A percentile compares a stretch with the other conserved stretches of the same genome.
These are phyloP conservation scores for Hypoxylon rickii DNA, from an alignment of 495 filamentous ascomycete genomes.

Conservation along the genomic window DNA sequence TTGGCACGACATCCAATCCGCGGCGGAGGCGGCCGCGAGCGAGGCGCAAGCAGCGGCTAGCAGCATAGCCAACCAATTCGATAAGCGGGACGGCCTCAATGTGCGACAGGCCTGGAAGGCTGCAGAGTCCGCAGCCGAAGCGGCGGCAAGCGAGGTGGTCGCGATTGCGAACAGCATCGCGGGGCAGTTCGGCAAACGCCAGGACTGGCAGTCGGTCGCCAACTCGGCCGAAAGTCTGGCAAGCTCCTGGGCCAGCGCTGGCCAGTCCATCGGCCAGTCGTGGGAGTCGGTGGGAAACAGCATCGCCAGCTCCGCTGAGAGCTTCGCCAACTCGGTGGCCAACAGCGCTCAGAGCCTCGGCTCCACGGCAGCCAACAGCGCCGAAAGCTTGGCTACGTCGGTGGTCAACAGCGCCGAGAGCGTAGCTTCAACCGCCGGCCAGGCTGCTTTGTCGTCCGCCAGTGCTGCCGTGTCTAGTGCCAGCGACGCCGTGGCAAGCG, in stretches of 20 bases:
- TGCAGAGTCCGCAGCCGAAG: not conserved
- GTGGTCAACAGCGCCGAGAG: conserved; percentile 14
- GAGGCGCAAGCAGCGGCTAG: not conserved
- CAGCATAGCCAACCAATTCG: conserved; percentile 4
- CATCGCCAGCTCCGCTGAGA: conserved; percentile 22
- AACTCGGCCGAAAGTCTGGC: conserved; percentile 26
- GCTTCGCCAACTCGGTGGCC: conserved; percentile 17
- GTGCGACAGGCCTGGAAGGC: not conserved
- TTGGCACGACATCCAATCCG: conserved; percentile 1
- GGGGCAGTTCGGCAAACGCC: conserved; percentile 11
- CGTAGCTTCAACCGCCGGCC: not conserved
- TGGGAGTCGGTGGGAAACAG: conserved; percentile 7
- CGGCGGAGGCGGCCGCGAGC: conserved; percentile 8
- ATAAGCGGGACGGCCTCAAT: not conserved
- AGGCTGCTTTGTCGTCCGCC: conserved; percentile 5
- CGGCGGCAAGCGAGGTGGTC: not conserved
- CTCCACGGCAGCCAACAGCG: not conserved
- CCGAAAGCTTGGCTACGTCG: conserved; percentile 14
- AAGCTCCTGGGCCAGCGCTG: conserved; percentile 20
- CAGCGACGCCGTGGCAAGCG: conserved; percentile 10
- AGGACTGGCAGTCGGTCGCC: conserved; percentile 28
- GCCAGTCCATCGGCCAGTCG: conserved; percentile 18
- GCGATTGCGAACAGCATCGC: conserved; percentile 11
- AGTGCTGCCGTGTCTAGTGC: conserved; percentile 9
- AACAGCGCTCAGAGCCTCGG: conserved; percentile 5